Evolutionary conservation across 352 stramenopile genomes (phyloP).

Genomic region (Phytophthora pseudosyringae): DNA sequence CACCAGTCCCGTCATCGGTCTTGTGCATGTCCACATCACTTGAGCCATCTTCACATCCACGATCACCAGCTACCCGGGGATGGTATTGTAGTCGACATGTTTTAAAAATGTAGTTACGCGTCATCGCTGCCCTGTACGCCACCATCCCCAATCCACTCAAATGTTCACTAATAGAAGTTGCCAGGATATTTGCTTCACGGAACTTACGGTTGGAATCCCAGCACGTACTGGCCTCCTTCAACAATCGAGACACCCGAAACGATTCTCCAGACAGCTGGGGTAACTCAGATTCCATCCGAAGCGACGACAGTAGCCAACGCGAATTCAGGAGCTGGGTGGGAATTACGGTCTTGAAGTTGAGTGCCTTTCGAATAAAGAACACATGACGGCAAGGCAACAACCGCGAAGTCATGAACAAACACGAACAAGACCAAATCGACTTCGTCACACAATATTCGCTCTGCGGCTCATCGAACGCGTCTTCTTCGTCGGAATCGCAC

Average conservation of each 20-base stretch:
- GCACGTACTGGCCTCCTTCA: background rate
- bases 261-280: background rate
- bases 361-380: slow-evolving; percentile 21
- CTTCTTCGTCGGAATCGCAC: background rate
- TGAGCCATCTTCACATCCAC: background rate
- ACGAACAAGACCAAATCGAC: slow-evolving; percentile 24
- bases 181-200: slow-evolving; percentile 13
- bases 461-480: slow-evolving; percentile 19
- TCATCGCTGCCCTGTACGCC: slow-evolving; percentile 8
- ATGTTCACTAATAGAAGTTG: slow-evolving; percentile 13
- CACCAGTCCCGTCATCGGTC: too few relatives aligned
- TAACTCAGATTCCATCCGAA: background rate
- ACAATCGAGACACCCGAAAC: background rate
- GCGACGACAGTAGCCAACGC: slow-evolving; percentile 18
- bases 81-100: slow-evolving; percentile 6
- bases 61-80: background rate
- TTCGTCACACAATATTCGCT: slow-evolving; percentile 24
- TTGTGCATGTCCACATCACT: background rate
- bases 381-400: slow-evolving; percentile 25
- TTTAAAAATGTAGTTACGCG: slow-evolving; percentile 14
- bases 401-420: slow-evolving; percentile 24
- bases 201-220: slow-evolving; percentile 26
- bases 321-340: slow-evolving; percentile 15
- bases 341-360: slow-evolving; percentile 19
- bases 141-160: slow-evolving; percentile 20